phyloP scores from a whole-genome alignment of 2,329 filamentous ascomycete genomes.

The Pleurostoma richardsiae region DNA sequence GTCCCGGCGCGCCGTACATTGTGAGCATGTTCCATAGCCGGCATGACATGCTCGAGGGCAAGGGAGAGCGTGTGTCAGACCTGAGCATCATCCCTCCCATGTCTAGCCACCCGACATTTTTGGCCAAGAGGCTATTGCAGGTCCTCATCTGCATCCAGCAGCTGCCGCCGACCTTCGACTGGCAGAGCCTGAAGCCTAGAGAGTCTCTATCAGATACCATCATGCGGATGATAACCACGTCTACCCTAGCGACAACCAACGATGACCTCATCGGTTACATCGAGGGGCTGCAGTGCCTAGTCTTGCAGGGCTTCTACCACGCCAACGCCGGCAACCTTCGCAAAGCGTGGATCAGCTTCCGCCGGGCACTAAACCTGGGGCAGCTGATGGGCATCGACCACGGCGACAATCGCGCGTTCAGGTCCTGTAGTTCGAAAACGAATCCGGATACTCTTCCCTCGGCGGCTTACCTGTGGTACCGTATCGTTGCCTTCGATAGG shows the following conservation, averaged over 20 bases:
- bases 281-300: conserved; percentile 48
- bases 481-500: conserved; percentile 43
- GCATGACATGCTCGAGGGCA: conserved; percentile 23
- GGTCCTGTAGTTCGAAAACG: conserved; percentile 30
- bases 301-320: conserved; percentile 43
- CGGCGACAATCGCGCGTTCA: conserved; percentile 23
- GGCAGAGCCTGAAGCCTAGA: conserved; percentile 17
- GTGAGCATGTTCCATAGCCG: conserved; percentile 21
- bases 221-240: conserved; percentile 22
- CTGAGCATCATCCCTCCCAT: conserved; percentile 22
- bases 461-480: conserved; percentile 37
- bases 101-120: conserved; percentile 38
- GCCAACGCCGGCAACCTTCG: conserved; percentile 48
- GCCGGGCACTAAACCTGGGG: conserved; percentile 43
- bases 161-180: conserved; percentile 25
- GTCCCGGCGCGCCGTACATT: conserved; percentile 20
- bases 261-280: conserved; percentile 45
- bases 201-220: conserved; percentile 19
- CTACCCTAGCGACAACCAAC: conserved; percentile 38
- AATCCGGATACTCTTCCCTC: conserved; percentile 22
- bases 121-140: conserved; percentile 42
- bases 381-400: conserved; percentile 45
- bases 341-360: conserved; percentile 46
- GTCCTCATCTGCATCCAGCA: conserved; percentile 41
- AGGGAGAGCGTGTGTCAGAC: conserved; percentile 12